Percentiles rank a stretch among this genome's conserved stretches.
Conservation (phyloP, 169 alveolate genomes). For the Eimeria zaria region DNA sequence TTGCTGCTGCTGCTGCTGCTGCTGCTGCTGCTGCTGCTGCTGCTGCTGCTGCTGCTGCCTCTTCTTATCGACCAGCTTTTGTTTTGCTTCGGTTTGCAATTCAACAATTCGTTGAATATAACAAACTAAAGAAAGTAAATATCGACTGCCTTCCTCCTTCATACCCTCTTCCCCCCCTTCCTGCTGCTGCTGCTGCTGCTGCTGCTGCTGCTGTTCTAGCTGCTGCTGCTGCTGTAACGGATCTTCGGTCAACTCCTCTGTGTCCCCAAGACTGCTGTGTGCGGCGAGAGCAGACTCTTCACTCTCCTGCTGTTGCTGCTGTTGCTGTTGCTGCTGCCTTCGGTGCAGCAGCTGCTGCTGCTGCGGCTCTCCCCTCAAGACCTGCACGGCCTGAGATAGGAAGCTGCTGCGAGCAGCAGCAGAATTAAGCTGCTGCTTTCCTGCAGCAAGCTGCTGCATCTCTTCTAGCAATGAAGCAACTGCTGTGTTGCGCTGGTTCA, state of each 20-base stretch:
- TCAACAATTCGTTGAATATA: conserved; percentile 22
- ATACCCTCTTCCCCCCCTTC: background rate
- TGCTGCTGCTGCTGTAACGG: conserved; percentile 32
- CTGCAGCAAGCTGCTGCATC: conserved; percentile 82
- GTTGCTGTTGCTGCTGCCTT: conserved; percentile 29
- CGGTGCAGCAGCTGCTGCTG: conserved; percentile 56
- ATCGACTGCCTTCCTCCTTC: background rate
- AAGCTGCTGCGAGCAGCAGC: conserved; percentile 59
- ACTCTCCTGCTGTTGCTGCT: conserved; percentile 37
- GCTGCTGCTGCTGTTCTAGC: conserved; percentile 20
- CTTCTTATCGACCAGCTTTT: background rate
- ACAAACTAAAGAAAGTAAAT: conserved; percentile 3
- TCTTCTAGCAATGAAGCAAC: conserved; percentile 86
- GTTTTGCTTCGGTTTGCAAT: conserved; percentile 47
- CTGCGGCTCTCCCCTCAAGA: conserved; percentile 61
- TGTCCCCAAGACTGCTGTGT: background rate
- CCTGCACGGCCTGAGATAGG: conserved; percentile 31
- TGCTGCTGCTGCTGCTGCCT: conserved; percentile 30
- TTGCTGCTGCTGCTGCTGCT: conserved; percentile 21
- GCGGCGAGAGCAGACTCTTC: background rate
- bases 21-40: conserved; percentile 33
- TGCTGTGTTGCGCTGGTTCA: conserved; percentile 87
- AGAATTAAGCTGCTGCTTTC: background rate
- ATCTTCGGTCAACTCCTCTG: background rate
- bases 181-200: conserved; percentile 68